phyloP scores from a whole-genome alignment of 2,329 filamentous ascomycete species.

The Xylariaceae sp. region DNA sequence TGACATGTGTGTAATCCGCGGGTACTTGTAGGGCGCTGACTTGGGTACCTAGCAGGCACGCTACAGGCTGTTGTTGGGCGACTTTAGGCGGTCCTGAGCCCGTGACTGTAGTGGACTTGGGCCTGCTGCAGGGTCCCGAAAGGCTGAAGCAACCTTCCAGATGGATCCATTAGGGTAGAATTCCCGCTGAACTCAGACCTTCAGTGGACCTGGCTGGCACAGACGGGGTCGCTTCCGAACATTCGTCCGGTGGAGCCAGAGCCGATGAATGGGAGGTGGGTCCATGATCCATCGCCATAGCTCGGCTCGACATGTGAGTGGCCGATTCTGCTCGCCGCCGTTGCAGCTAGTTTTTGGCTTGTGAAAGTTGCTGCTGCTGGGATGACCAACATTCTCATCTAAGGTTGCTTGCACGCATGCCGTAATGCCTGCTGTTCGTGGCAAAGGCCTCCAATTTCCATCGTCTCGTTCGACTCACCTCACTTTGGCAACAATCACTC shows the following conservation, averaged over 20 bases:
- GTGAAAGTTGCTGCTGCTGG: constrained; percentile 6
- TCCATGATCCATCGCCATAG: neutral
- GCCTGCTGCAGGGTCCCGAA: neutral
- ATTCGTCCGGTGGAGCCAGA: neutral
- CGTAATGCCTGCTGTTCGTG: neutral
- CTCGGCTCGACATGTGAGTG: constrained; percentile 17
- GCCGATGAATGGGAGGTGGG: neutral
- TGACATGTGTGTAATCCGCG: neutral
- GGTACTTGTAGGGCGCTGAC: too few species aligned
- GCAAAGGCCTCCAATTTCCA: neutral
- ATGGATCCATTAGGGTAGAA: neutral
- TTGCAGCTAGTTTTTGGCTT: constrained; percentile 8
- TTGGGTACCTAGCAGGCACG: too few species aligned
- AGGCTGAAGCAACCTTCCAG: neutral
- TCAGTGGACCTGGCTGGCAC: neutral
- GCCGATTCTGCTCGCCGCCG: neutral
- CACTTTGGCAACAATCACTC: neutral
- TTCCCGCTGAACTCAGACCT: neutral
- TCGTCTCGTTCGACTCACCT: neutral
- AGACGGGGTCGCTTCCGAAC: neutral
- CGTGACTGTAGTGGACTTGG: neutral
- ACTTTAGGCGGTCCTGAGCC: neutral
- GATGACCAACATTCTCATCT: too few species aligned
- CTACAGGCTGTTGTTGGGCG: neutral
- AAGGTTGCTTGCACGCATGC: too few species aligned